Evolutionary conservation across 2,329 filamentous ascomycete species (phyloP).

Genomic region (Paraphoma chrysanthemicola): DNA sequence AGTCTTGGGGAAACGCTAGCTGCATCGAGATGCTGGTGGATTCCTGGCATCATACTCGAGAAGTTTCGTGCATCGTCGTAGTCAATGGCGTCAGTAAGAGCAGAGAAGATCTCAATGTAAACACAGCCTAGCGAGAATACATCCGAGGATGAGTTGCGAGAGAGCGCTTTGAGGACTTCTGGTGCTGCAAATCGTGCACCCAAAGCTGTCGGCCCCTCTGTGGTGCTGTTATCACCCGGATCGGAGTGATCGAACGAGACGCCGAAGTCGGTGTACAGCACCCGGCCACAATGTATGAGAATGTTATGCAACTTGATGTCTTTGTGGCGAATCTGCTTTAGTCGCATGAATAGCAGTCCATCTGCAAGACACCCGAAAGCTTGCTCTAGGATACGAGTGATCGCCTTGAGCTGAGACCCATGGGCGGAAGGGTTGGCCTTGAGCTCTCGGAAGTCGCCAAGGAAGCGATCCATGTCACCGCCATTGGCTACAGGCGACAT

Average conservation of each 20-base stretch:
- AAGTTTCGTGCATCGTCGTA: neutral
- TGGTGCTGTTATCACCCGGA: conserved; percentile 16
- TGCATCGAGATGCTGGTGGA: neutral
- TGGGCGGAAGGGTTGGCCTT: neutral
- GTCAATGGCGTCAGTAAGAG: neutral
- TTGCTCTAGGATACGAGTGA: neutral
- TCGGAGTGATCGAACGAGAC: conserved; percentile 5
- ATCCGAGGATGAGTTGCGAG: conserved; percentile 15
- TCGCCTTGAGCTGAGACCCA: neutral
- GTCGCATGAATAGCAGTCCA: conserved; percentile 16
- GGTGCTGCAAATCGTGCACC: conserved; percentile 18
- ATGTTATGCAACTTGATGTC: conserved; percentile 17
- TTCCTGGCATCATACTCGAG: neutral
- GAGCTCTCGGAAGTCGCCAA: neutral
- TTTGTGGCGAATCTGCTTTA: conserved; percentile 13
- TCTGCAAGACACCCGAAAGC: conserved; percentile 17
- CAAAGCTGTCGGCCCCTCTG: conserved; percentile 5
- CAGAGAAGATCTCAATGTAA: conserved; percentile 18
- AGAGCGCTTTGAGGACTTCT: conserved; percentile 14
- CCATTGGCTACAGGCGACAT: conserved; percentile 22
- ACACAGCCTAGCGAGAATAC: conserved; percentile 26
- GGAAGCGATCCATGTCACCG: conserved; percentile 21
- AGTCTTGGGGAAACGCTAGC: no score
- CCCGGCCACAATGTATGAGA: conserved; percentile 10
- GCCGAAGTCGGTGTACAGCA: conserved; percentile 24